Percentiles rank a stretch among this genome's conserved stretches.
These are phyloP conservation scores for Aristolochia californica DNA, from an alignment of 164 flowering plant genomes.

Conservation along the genomic window DNA sequence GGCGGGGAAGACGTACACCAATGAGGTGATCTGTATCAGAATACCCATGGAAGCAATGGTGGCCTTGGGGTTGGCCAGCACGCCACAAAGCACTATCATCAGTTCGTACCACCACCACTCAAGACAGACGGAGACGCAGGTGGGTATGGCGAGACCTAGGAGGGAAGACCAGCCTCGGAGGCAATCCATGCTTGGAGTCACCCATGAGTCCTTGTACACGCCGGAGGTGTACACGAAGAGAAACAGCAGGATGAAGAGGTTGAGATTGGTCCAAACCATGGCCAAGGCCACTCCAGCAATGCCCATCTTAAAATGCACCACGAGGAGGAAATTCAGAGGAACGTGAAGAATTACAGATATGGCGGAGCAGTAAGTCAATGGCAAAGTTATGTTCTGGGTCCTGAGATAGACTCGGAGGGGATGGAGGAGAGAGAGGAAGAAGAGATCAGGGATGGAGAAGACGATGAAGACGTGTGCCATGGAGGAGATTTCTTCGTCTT, in stretches of 20 bases:
- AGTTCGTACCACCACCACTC: constrained; percentile 99
- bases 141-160: constrained; percentile 66
- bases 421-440: constrained; percentile 80
- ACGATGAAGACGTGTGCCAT: constrained; percentile 58
- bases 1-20: constrained; percentile 87
- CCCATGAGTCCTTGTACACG: constrained; percentile 69
- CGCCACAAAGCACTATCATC: constrained; percentile 84
- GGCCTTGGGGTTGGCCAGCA: constrained; percentile 65
- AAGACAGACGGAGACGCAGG: constrained; percentile 75
- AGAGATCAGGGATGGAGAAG: constrained; percentile 84
- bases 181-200: constrained; percentile 67
- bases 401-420: constrained; percentile 75
- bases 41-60: constrained; percentile 94
- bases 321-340: constrained; percentile 72
- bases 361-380: constrained; percentile 74
- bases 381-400: constrained; percentile 72
- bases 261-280: constrained; percentile 78
- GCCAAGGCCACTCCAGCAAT: constrained; percentile 82
- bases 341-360: constrained; percentile 69
- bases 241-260: constrained; percentile 40
- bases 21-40: constrained; percentile 75
- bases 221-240: constrained; percentile 59
- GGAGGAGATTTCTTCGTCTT: constrained; percentile 58
- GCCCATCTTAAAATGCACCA: constrained; percentile 62
- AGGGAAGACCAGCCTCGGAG: constrained; percentile 71